phyloP scores from a whole-genome alignment of 371 early-diverging fungal genomes.

The Mortierella sp. region DNA sequence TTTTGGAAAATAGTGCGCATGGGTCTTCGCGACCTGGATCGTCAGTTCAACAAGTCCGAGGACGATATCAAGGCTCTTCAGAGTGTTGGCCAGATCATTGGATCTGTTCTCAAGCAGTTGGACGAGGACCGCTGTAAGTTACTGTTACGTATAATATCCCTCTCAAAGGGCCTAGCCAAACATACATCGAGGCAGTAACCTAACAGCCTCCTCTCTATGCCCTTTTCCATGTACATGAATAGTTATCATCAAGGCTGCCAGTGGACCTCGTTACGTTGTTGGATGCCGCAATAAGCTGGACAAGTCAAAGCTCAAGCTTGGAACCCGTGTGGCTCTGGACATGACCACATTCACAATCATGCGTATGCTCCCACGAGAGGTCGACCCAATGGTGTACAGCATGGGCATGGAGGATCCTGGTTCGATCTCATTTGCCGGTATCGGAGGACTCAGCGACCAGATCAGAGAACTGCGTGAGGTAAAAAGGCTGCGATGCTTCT shows the following conservation, averaged over 20 bases:
- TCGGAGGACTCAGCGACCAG: slow-evolving; percentile 98
- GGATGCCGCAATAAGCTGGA: slow-evolving; percentile 97
- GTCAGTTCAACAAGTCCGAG: slow-evolving; percentile 96
- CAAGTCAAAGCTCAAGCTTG: slow-evolving; percentile 94
- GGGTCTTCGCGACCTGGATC: slow-evolving; percentile 86
- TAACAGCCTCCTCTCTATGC: neutral
- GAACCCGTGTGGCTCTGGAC: slow-evolving; percentile 98
- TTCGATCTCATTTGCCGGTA: slow-evolving; percentile 94
- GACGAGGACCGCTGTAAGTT: slow-evolving; percentile 95
- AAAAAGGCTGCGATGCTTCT: slow-evolving; percentile 6
- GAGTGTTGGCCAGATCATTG: slow-evolving; percentile 99
- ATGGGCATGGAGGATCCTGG: slow-evolving; percentile 99
- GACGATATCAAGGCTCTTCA: slow-evolving; percentile 99
- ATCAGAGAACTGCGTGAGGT: slow-evolving; percentile 99
- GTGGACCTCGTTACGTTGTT: slow-evolving; percentile 99
- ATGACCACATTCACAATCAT: slow-evolving; percentile 99
- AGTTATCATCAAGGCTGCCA: slow-evolving; percentile 99
- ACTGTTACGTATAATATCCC: no score
- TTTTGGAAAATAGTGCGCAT: slow-evolving; percentile 80
- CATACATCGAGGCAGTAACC: neutral
- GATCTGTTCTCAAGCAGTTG: slow-evolving; percentile 98
- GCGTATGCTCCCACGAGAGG: slow-evolving; percentile 98
- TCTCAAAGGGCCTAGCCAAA: no score
- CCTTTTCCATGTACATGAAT: slow-evolving; percentile 7
- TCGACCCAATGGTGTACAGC: slow-evolving; percentile 99